Evolutionary conservation across 2,329 filamentous ascomycete species (phyloP).

Genomic region (Ophiosphaerella narmari): DNA sequence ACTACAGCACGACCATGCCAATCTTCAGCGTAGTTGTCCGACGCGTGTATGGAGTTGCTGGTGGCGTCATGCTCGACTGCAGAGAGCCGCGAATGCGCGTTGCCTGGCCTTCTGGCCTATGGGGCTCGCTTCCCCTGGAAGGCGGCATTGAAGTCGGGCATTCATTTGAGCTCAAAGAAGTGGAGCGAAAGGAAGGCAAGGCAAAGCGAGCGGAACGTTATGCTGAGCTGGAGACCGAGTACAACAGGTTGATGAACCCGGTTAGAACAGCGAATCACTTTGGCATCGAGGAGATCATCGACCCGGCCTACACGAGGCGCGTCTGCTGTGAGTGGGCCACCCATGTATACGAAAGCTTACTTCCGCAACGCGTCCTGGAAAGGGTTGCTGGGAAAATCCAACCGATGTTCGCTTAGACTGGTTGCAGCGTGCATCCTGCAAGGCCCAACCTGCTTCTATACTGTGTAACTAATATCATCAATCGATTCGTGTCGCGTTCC

Average conservation of each 20-base stretch:
- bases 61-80: constrained; percentile 66
- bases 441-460: background rate
- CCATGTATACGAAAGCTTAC: constrained; percentile 60
- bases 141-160: constrained; percentile 69
- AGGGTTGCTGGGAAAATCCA: constrained; percentile 45
- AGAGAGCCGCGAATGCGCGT: constrained; percentile 65
- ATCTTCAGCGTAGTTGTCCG: constrained; percentile 67
- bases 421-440: background rate
- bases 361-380: constrained; percentile 56
- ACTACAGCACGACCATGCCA: constrained; percentile 66
- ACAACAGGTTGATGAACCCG: constrained; percentile 66
- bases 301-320: constrained; percentile 63
- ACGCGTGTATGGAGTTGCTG: constrained; percentile 66
- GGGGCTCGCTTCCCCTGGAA: constrained; percentile 65
- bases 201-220: constrained; percentile 57
- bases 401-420: constrained; percentile 35
- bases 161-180: constrained; percentile 61
- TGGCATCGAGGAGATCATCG: constrained; percentile 67
- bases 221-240: constrained; percentile 63
- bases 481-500: background rate
- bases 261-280: constrained; percentile 68
- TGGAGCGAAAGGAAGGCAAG: constrained; percentile 56
- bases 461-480: background rate
- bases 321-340: constrained; percentile 60
- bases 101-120: constrained; percentile 67